These are phyloP conservation scores for Scheffersomyces quercinus DNA, from an alignment of 1,139 yeast species.

Conservation along the genomic window DNA sequence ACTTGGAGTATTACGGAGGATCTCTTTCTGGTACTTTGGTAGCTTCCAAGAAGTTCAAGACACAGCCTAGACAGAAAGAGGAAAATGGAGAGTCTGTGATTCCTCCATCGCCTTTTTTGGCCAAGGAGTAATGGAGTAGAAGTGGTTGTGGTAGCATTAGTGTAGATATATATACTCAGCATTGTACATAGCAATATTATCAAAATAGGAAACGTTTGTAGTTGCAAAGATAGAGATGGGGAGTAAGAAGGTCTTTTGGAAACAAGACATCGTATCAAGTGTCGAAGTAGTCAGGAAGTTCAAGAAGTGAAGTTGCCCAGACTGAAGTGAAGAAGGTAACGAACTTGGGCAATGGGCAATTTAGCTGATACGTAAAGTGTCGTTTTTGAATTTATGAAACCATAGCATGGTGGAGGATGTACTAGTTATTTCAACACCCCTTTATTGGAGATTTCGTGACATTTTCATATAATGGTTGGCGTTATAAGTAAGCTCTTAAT, in stretches of 20 bases:
- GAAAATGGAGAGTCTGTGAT: conserved; percentile 15
- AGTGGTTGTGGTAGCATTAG: neutral
- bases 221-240: neutral
- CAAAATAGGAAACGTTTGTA: neutral
- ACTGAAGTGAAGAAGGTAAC: no score
- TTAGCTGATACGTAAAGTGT: no score
- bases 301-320: no score
- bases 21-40: conserved; percentile 24
- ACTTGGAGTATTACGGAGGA: conserved; percentile 30
- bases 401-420: no score
- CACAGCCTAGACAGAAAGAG: conserved; percentile 30
- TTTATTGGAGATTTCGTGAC: no score
- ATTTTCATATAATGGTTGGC: no score
- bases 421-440: no score
- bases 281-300: neutral
- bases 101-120: conserved; percentile 42
- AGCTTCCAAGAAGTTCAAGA: conserved; percentile 38
- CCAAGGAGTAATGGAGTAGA: conserved; percentile 6
- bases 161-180: no score
- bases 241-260: no score
- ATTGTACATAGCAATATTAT: conserved; percentile 1
- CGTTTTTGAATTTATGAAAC: no score
- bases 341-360: no score
- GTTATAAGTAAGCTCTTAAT: no score
- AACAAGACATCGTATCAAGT: neutral